Percentiles rank a stretch among this genome's conserved stretches.
Conservation (phyloP, 345 rosid species). For the Camelina hispida region DNA sequence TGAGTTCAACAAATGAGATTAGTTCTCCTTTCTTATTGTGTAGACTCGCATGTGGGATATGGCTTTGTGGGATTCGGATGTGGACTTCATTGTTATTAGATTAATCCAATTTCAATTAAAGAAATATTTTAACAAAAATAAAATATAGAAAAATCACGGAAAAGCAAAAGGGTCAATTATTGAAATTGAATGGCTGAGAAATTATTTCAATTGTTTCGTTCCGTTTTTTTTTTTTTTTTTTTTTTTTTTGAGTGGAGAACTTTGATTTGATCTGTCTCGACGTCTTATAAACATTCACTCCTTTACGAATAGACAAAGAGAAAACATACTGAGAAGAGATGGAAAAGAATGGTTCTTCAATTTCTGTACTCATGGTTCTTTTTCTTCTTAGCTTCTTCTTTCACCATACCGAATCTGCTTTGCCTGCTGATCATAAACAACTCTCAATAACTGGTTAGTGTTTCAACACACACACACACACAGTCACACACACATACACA, state of each 20-base stretch:
- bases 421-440: neutral
- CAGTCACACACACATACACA: neutral
- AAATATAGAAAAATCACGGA: neutral
- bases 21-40: no score
- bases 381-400: constrained; percentile 7
- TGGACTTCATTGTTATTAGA: no score
- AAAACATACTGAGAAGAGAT: neutral
- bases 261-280: no score
- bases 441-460: constrained; percentile 18
- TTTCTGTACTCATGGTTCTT: constrained; percentile 2
- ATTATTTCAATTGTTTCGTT: neutral
- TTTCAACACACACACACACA: neutral
- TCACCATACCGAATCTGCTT: constrained; percentile 10
- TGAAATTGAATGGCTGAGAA: neutral
- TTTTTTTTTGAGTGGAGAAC: neutral
- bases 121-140: neutral
- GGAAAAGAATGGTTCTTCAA: no score
- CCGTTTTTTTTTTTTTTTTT: neutral
- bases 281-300: no score
- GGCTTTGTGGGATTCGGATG: no score
- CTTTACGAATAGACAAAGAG: no score
- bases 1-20: no score
- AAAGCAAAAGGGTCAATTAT: neutral
- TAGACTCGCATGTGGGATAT: no score
- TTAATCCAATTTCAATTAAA: no score